A percentile compares a stretch with the other conserved stretches of the same genome.
Conservation (phyloP, 345 rosid species). For the Populus nigra region DNA sequence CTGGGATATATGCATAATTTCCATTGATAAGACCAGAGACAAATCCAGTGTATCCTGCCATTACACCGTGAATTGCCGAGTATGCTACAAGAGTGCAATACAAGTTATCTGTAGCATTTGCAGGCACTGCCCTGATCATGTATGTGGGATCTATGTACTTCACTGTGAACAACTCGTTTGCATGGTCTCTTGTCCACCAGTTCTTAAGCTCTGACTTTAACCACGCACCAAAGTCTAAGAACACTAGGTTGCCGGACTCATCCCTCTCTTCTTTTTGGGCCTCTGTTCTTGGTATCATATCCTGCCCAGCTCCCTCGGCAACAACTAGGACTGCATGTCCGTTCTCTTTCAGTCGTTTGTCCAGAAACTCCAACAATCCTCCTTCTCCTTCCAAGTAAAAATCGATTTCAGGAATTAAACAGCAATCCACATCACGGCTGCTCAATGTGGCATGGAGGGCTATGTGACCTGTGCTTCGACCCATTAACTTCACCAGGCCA, state of each 20-base stretch:
- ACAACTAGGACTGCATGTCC: conserved; percentile 86
- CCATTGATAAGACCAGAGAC: conserved; percentile 84
- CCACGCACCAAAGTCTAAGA: conserved; percentile 84
- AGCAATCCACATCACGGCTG: conserved; percentile 93
- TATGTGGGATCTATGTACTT: conserved; percentile 91
- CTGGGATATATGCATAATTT: conserved; percentile 76
- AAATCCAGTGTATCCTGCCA: conserved; percentile 88
- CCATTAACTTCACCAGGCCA: conserved; percentile 89
- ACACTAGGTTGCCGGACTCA: conserved; percentile 76
- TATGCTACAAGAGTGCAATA: conserved; percentile 87
- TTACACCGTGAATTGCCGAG: conserved; percentile 85
- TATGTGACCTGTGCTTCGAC: conserved; percentile 90
- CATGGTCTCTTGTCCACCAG: conserved; percentile 75
- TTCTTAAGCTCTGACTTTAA: conserved; percentile 64
- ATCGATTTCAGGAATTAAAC: conserved; percentile 69
- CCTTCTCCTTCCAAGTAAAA: conserved; percentile 74
- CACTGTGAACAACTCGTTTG: conserved; percentile 61
- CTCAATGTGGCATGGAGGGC: conserved; percentile 81
- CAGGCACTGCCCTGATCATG: conserved; percentile 90
- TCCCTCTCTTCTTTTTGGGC: conserved; percentile 68
- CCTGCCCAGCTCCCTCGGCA: conserved; percentile 93
- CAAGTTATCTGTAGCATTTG: conserved; percentile 71
- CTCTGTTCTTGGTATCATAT: conserved; percentile 63
- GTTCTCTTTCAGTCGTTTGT: conserved; percentile 39
- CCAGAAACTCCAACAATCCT: conserved; percentile 74